Percentiles rank a stretch among this genome's conserved stretches.
phyloP scores from a whole-genome alignment of 2,329 filamentous ascomycete species.

The Phialophora expanda region DNA sequence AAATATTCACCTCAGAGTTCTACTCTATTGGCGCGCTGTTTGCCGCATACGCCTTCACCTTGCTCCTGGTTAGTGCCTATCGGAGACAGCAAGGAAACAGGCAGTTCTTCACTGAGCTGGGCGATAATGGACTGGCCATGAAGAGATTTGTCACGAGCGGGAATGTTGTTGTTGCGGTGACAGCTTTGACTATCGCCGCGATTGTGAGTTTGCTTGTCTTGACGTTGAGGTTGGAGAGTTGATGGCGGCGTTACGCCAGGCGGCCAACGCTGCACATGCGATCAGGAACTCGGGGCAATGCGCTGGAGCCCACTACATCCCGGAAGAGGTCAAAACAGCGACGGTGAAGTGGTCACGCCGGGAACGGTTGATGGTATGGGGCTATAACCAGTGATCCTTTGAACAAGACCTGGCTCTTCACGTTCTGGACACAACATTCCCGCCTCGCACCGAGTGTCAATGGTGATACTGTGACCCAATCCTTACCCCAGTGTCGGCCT shows the following conservation, averaged over 20 bases:
- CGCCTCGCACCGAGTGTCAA: not conserved
- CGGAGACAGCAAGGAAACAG: constrained; percentile 88
- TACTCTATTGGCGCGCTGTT: constrained; percentile 97
- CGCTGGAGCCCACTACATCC: not conserved
- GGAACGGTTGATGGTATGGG: not conserved
- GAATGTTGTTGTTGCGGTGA: constrained; percentile 68
- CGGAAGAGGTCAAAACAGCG: not conserved
- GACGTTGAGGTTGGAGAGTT: constrained; percentile 52
- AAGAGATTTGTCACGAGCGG: constrained; percentile 70
- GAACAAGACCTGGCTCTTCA: not conserved
- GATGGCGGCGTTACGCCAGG: not conserved
- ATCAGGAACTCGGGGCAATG: not conserved
- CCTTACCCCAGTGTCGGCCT: not conserved
- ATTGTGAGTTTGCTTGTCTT: constrained; percentile 66
- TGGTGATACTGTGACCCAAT: not conserved
- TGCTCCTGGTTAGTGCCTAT: constrained; percentile 82
- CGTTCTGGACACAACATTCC: not conserved
- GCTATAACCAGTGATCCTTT: not conserved
- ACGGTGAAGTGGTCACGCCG: not conserved
- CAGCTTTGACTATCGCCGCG: constrained; percentile 65
- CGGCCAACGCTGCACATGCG: not conserved
- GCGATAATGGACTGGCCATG: constrained; percentile 64
- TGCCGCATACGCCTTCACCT: constrained; percentile 84
- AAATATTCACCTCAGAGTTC: constrained; percentile 96
- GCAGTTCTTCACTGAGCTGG: constrained; percentile 75